Evolutionary conservation across 257 asterid species (phyloP).

Genomic region (Hygrophila difformis): DNA sequence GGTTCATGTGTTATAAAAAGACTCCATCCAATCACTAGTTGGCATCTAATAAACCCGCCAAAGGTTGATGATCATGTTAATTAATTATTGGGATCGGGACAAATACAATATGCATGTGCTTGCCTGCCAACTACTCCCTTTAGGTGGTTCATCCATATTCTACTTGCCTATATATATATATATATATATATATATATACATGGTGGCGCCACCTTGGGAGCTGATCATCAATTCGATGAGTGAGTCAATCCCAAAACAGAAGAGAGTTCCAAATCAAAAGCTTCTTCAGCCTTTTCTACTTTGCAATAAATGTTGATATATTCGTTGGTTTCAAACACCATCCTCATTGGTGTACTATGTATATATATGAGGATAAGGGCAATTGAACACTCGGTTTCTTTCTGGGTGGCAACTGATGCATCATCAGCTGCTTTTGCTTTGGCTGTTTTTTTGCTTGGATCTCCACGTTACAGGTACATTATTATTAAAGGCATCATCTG

Average conservation of each 20-base stretch:
- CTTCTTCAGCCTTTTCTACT: conserved; percentile 62
- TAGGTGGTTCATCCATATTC: conserved; percentile 17
- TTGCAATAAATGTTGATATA: conserved; percentile 64
- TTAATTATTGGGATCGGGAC: conserved; percentile 42
- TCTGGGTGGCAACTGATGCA: conserved; percentile 52
- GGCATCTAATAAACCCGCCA: too few species aligned
- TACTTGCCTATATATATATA: conserved; percentile 63
- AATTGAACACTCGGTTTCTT: conserved; percentile 64
- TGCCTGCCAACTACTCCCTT: conserved; percentile 17
- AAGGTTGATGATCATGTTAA: too few species aligned
- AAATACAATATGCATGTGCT: too few species aligned
- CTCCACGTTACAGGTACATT: conserved; percentile 33
- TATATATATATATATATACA: too few species aligned
- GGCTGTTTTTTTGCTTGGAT: conserved; percentile 31
- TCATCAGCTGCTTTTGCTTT: conserved; percentile 38
- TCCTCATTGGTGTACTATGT: conserved; percentile 60
- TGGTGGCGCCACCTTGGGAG: conserved; percentile 83
- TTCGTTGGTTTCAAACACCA: conserved; percentile 60
- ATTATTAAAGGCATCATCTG: conserved; percentile 53
- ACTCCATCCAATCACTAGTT: too few species aligned
- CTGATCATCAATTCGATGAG: conserved; percentile 77
- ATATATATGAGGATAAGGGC: conserved; percentile 64
- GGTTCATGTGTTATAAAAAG: too few species aligned
- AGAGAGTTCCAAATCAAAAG: conserved; percentile 24
- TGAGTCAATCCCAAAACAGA: conserved; percentile 23